Evolutionary conservation across 805 yeast species (phyloP).

Genomic region (Yamadazyma ubonensis): DNA sequence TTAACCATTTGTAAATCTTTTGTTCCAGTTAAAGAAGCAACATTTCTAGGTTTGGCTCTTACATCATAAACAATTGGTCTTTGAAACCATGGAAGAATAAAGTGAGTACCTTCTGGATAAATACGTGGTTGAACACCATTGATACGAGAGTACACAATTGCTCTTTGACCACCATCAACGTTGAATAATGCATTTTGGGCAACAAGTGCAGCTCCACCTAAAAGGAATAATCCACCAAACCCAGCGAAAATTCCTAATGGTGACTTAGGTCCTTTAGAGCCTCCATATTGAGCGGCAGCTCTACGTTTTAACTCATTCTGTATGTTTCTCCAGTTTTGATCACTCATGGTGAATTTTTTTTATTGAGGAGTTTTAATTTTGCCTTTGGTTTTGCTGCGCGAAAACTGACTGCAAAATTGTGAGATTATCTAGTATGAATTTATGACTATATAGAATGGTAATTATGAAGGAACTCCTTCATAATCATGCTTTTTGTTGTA

Average conservation of each 20-base stretch:
- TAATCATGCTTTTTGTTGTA: constrained; percentile 61
- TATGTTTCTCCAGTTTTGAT: constrained; percentile 42
- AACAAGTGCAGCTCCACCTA: constrained; percentile 41
- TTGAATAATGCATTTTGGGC: constrained; percentile 47
- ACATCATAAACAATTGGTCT: constrained; percentile 91
- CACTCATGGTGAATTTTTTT: constrained; percentile 30
- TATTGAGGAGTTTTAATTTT: constrained; percentile 1
- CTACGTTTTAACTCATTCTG: constrained; percentile 44
- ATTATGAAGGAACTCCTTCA: constrained; percentile 83
- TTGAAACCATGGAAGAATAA: constrained; percentile 92
- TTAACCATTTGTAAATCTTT: constrained; percentile 99
- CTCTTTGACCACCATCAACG: constrained; percentile 99
- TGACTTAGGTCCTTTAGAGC: constrained; percentile 28
- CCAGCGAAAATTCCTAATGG: constrained; percentile 43
- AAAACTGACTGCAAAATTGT: constrained; percentile 1
- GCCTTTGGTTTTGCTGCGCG: background rate
- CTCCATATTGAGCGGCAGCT: constrained; percentile 26
- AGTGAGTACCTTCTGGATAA: constrained; percentile 92
- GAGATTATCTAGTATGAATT: too few species aligned
- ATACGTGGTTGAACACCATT: constrained; percentile 82
- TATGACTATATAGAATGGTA: too few species aligned
- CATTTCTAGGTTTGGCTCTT: constrained; percentile 95
- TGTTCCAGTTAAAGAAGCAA: constrained; percentile 94
- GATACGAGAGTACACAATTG: constrained; percentile 86
- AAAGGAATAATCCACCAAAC: constrained; percentile 37